Evolutionary conservation across 2,329 filamentous ascomycete genomes (phyloP), one percentile per base, ranked within the genome.

Genomic region (Lasiodiplodia hormozganensis): DNA sequence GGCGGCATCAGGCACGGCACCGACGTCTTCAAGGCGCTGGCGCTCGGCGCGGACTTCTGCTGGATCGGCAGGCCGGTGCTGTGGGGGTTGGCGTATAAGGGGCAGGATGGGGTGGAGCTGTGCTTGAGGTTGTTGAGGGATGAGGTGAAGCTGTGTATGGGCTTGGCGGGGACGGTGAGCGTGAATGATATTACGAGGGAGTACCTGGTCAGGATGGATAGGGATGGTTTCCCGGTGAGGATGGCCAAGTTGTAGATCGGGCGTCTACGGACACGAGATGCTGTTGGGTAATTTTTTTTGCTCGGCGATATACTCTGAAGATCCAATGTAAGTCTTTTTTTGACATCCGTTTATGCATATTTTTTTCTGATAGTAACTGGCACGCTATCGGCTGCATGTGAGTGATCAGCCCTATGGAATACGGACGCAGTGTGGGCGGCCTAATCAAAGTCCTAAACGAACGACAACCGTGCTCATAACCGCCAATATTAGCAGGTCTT

Each of bases 11-110:
- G 84, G 23, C 80, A 88, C 23, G 89, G 89, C 0, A 86, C 87
- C 0, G 89, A 91, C 73, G 85, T 91, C 12, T 84, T 89, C 76
- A 88, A 88, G 75, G 86, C 86, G 1, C 73, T 87, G 3, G 83
- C 84, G 3, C 73, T 87, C 7, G 84, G 85, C 3, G 84, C 85
- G 1, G 79, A 85, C 69, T 85, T 81, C 74, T 81, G 79, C 69
- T 85, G 77, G 84, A 76, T 85, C 21, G 84, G 85, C 0, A 72
- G 85, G 21, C 80, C 82, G 5, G 77, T 81, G 14, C 75, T 86
- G 12, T 86, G 84, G 85, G 84, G 84, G 1, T 74, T 86, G 58
- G 82, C 82, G 72, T 77, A 80, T 64, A 71, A 78, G 62, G 78
- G 78, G 1, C 71, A 78, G 66, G 69, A 74, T 49, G 78, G 78